A percentile compares a stretch with the other conserved stretches of the same genome.
Conservation (phyloP, 257 asterid genomes). For the Pogostemon cablin region DNA sequence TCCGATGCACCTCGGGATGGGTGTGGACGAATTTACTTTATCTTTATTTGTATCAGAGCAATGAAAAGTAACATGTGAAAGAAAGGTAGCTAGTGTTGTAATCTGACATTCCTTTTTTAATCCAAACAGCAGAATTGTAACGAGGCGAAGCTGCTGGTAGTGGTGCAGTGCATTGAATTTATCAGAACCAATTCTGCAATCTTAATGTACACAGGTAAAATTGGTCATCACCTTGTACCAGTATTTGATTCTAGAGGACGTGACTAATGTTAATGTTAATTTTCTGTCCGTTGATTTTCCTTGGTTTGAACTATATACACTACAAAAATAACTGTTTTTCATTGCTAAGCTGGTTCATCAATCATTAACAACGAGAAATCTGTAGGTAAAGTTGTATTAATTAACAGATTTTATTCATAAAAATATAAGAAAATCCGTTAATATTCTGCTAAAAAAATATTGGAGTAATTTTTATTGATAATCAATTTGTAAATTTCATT, state of each 20-base stretch:
- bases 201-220: conserved; percentile 7
- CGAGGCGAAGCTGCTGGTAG: background rate
- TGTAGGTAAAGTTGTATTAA: too few species aligned
- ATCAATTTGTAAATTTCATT: too few species aligned
- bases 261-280: background rate
- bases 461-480: too few species aligned
- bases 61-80: background rate
- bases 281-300: background rate
- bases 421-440: too few species aligned
- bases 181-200: background rate
- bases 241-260: background rate
- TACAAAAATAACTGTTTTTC: too few species aligned
- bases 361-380: too few species aligned
- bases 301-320: background rate
- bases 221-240: background rate
- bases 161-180: background rate
- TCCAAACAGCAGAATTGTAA: background rate
- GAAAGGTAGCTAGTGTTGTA: background rate
- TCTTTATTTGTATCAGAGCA: background rate
- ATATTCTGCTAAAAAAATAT: too few species aligned
- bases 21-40: too few species aligned
- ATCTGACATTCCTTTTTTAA: background rate
- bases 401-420: too few species aligned
- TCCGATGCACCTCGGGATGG: too few species aligned
- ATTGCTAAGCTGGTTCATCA: too few species aligned